Evolutionary conservation across 2,329 filamentous ascomycete species (phyloP).

Genomic region (Pseudogymnoascus sp.): DNA sequence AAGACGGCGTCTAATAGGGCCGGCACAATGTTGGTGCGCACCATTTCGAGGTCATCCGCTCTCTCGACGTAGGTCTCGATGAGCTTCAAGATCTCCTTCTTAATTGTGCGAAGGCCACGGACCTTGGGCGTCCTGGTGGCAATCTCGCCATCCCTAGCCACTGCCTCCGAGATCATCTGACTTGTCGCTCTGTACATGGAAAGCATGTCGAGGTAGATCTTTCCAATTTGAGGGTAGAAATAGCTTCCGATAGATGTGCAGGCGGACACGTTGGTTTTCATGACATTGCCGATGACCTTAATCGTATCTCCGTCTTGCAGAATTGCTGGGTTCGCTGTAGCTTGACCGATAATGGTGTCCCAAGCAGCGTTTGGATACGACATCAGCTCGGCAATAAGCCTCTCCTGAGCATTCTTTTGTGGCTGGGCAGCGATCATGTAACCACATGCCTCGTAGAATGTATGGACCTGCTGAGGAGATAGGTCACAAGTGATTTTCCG

Average conservation of each 20-base stretch:
- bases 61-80: constrained; percentile 98
- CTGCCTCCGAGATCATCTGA: constrained; percentile 86
- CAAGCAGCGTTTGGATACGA: constrained; percentile 85
- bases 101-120: constrained; percentile 89
- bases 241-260: constrained; percentile 94
- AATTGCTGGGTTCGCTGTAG: constrained; percentile 75
- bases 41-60: constrained; percentile 89
- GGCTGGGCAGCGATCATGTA: constrained; percentile 99
- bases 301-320: constrained; percentile 91
- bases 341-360: constrained; percentile 87
- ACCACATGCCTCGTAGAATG: constrained; percentile 96
- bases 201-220: constrained; percentile 97
- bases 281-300: constrained; percentile 98
- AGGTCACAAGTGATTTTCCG: constrained; percentile 92
- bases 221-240: constrained; percentile 95
- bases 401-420: constrained; percentile 87
- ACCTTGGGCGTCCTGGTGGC: constrained; percentile 97
- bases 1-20: constrained; percentile 88
- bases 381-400: constrained; percentile 88
- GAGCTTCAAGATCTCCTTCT: constrained; percentile 98
- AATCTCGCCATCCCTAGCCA: constrained; percentile 78
- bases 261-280: constrained; percentile 99
- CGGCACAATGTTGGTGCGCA: constrained; percentile 91
- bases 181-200: constrained; percentile 99
- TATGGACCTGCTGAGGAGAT: constrained; percentile 94